Evolutionary conservation across 2,329 filamentous ascomycete species (phyloP), one percentile per base, ranked within the genome.

Genomic region (Tolypocladium ovalisporum): DNA sequence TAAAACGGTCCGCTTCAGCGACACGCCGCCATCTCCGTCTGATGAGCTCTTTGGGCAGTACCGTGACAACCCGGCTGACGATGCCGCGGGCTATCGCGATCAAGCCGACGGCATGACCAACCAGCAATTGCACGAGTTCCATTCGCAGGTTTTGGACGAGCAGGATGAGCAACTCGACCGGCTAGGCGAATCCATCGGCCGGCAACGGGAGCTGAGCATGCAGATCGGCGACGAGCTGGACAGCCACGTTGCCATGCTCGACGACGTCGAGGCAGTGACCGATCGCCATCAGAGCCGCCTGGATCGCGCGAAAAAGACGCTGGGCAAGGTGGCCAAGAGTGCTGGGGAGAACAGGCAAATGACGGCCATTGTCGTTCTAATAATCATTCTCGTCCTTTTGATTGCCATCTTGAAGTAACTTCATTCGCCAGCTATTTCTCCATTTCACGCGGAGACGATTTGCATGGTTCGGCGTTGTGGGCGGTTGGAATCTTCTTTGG

Each of bases 201-300:
- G 94, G 42, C 94, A 97, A 76, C 81, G 95, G 54, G 90, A 97
- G 75, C 79, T 99, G 60, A 92, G 88, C 68, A 95, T 97, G 76
- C 90, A 94, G 75, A 97, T 99, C 66, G 93, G 94, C 35, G 89
- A 97, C 70, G 94, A 99, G 78, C 79, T 99, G 39, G 94, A 97
- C 65, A 87, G 85, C 64, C 94, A 99, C 67, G 88, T 95, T 40
- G 80, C 87, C 64, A 79, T 99, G 78, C 78, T 99, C 35, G 93
- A 97, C 70, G 93, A 96, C 66, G 85, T 95, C 51, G 94, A 97
- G 68, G 81, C 82, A 51, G 81, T 87, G 24, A 88, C 92, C 9
- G 91, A 96, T 70, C 78, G 92, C 58, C 92, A 97, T 73, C 82
- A 87, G 70, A 78, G 77, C 32, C 84, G 89, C 54, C 77, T 99